Evolutionary conservation across 352 stramenopile genomes (phyloP), one percentile per base, ranked within the genome.

Genomic region (Globisporangium paddicum): DNA sequence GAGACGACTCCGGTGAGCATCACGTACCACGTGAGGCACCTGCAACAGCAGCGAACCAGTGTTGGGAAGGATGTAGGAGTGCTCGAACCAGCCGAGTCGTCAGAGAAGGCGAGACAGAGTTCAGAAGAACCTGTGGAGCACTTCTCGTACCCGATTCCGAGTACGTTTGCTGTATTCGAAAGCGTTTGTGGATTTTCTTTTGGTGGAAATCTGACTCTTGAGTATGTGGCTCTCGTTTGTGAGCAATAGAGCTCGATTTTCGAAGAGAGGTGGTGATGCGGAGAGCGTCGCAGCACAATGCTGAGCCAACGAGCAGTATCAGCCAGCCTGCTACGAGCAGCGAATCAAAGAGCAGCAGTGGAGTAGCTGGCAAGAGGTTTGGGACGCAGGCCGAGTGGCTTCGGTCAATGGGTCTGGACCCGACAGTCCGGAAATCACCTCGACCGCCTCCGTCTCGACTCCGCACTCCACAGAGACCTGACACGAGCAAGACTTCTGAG

Each of bases 201-300:
- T n/a, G n/a, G 18, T 21, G 8, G 23, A 30, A n/a, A 50, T 52
- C 18, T 55, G 34, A 49, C 10, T 58, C 30, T n/a, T n/a, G n/a
- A n/a, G n/a, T n/a, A 23, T n/a, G 42, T 30, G 14, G 8, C 23
- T 18, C 5, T 21, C 13, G 41, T 16, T 63, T n/a, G 10, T 53
- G 48, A 25, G 30, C 50, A 25, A 45, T 21, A 66, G 60, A 61
- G 38, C 37, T 66, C 25, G 52, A 66, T 25, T 57, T 66, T 28
- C 60, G 52, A 7, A 46, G 38, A 44, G 60, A 61, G 13, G 44
- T 66, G 11, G 60, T 66, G 35, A 66, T 66, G 44, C 60, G 60
- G 16, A 37, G 35, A 46, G 25, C 52, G 3, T 60, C 35, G 10
- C 46, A 44, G n/a, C 25, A 41, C n/a, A 35, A 41, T 35, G 32